Conservation (phyloP, 2,329 filamentous ascomycete species). For the Alternaria novae-zelandiae region DNA sequence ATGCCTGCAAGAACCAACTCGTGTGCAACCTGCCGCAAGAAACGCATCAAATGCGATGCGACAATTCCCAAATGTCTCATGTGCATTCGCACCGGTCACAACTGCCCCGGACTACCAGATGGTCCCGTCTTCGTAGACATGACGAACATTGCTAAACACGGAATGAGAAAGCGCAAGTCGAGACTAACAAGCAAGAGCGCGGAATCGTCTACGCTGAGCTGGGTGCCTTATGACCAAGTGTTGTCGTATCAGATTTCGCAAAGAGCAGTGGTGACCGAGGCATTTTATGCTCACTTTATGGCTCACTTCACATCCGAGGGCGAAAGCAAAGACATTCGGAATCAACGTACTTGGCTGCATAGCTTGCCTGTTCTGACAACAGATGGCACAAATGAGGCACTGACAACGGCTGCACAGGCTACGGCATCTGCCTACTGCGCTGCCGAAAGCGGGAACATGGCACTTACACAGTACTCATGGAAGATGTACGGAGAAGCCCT, state of each 20-base stretch:
- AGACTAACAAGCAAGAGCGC: not conserved
- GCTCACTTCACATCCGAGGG: conserved; percentile 33
- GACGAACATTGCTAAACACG: conserved; percentile 22
- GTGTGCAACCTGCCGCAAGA: conserved; percentile 38
- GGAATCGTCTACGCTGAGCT: not conserved
- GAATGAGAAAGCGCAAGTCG: conserved; percentile 18
- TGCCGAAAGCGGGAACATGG: conserved; percentile 24
- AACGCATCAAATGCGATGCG: conserved; percentile 43
- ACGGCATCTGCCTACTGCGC: conserved; percentile 38
- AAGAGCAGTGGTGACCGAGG: conserved; percentile 21
- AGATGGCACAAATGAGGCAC: conserved; percentile 31
- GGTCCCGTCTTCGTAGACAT: conserved; percentile 43
- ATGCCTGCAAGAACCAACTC: conserved; percentile 38
- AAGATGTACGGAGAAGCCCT: conserved; percentile 38
- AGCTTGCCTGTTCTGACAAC: conserved; percentile 28
- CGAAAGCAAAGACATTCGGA: conserved; percentile 31
- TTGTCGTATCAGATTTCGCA: conserved; percentile 21
- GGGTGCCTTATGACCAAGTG: not conserved
- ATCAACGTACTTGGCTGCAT: conserved; percentile 38
- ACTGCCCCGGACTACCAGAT: conserved; percentile 34
- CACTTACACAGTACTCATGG: conserved; percentile 26
- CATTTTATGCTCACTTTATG: conserved; percentile 39
- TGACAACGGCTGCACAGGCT: conserved; percentile 34
- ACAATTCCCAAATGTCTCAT: conserved; percentile 39
- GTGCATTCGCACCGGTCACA: conserved; percentile 30